Evolutionary conservation across 2,329 filamentous ascomycete species (phyloP).

Genomic region (Macroventuria anomochaeta): DNA sequence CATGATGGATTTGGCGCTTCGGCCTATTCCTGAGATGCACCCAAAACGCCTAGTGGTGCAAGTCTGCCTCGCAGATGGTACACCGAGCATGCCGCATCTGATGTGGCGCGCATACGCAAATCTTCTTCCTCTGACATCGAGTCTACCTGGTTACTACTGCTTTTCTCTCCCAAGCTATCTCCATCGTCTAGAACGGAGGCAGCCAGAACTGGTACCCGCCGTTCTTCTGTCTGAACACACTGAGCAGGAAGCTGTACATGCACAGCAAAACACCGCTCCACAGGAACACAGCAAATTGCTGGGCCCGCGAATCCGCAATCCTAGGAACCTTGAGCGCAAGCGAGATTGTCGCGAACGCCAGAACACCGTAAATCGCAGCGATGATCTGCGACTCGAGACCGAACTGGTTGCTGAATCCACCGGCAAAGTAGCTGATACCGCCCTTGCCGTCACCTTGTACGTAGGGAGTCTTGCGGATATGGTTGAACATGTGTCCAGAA

Average conservation of each 20-base stretch:
- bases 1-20: not conserved
- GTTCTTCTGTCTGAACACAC: slow-evolving; percentile 94
- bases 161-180: not conserved
- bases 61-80: not conserved
- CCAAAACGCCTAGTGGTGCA: slow-evolving; percentile 12
- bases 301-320: slow-evolving; percentile 75
- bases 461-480: slow-evolving; percentile 95
- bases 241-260: slow-evolving; percentile 93
- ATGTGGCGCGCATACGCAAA: not conserved
- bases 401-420: slow-evolving; percentile 91
- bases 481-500: slow-evolving; percentile 99
- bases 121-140: not conserved
- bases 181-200: slow-evolving; percentile 73
- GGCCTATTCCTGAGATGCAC: not conserved
- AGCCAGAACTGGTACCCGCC: slow-evolving; percentile 92
- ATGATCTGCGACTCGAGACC: slow-evolving; percentile 96
- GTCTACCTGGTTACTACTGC: not conserved
- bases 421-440: slow-evolving; percentile 87
- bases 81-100: not conserved
- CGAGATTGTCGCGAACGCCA: slow-evolving; percentile 91
- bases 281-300: slow-evolving; percentile 80
- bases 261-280: slow-evolving; percentile 80
- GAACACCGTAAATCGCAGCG: slow-evolving; percentile 80
- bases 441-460: slow-evolving; percentile 84
- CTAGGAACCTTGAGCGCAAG: slow-evolving; percentile 92